phyloP scores from a whole-genome alignment of 2,329 filamentous ascomycete genomes.

The Diaporthe amygdali region DNA sequence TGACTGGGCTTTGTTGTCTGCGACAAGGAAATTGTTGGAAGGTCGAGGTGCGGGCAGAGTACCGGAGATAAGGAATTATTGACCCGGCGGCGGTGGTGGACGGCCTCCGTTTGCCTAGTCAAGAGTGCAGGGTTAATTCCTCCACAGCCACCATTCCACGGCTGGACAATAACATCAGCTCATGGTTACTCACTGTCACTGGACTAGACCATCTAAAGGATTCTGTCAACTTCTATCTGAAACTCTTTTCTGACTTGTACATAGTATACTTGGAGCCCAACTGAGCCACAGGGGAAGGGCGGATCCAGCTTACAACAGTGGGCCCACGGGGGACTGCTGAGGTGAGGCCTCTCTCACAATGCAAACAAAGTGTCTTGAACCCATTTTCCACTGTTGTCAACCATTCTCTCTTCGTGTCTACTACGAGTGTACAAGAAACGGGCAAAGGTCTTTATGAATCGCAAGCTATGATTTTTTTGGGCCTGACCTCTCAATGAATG shows the following conservation, averaged over 20 bases:
- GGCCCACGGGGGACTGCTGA: too few species aligned
- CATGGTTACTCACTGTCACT: background rate
- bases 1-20: background rate
- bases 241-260: background rate
- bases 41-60: background rate
- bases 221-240: background rate
- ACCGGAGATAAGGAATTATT: background rate
- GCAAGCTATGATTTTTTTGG: too few species aligned
- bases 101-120: background rate
- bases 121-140: background rate
- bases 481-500: too few species aligned
- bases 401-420: too few species aligned
- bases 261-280: too few species aligned
- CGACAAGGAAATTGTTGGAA: background rate
- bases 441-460: too few species aligned
- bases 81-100: too few species aligned
- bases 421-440: too few species aligned
- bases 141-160: background rate
- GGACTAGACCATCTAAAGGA: background rate
- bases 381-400: too few species aligned
- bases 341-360: background rate
- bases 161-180: background rate
- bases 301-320: background rate
- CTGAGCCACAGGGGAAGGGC: background rate
- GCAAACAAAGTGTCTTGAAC: too few species aligned